Base-by-base conservation (phyloP, 306 rosid genomes). In the Quercus aquifolioides region DNA sequence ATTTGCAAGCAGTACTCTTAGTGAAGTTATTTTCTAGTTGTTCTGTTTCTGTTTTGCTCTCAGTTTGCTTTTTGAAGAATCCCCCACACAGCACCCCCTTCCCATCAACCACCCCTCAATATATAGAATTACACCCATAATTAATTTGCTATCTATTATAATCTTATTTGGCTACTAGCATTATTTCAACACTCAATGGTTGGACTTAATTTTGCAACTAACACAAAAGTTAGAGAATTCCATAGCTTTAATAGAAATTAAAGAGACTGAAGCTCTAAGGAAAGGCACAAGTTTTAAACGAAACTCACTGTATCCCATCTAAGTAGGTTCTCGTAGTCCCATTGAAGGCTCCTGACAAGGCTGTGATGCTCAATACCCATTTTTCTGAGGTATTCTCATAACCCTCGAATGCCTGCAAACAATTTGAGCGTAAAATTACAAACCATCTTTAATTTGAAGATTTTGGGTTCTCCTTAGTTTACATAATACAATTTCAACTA, bases 251-350 rank as follows among this genome's bases (percentile, higher is more conserved):
- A 38, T 68, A 26, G n/a, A 43, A 51, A 71, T 17, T 71, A 25
- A 1, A 20, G 41, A 1, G 3, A 55, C 2, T 6, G 49, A 43
- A 74, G 30, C 35, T 51, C 49, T 41, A 51, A 81, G 18, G 12
- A 49, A 23, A 79, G 28, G 31, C 17, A 75, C n/a, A 41, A 81
- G 81, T 63, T 72, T 1, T 10, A 55, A 79, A 13, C 18, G 46
- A 75, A 83, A 90, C 99, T 93, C 87, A 95, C 99, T 86, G 97
- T 89, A 96, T 89, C 83, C 99, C 99, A 81, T 96, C 99, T 19
- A 88, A 63, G 87, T 96, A 96, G 79, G 98, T 73, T 83, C 99
- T 93, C 21, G 99, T 96, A 19, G 98, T 96, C 78, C 99, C 99
- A 86, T 96, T 96, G 85, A 96, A 96, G 19, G 98, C 98, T 74